Base-by-base conservation (phyloP, 225 moss, liverwort and hornwort genomes). In the Pleurozium schreberi region DNA sequence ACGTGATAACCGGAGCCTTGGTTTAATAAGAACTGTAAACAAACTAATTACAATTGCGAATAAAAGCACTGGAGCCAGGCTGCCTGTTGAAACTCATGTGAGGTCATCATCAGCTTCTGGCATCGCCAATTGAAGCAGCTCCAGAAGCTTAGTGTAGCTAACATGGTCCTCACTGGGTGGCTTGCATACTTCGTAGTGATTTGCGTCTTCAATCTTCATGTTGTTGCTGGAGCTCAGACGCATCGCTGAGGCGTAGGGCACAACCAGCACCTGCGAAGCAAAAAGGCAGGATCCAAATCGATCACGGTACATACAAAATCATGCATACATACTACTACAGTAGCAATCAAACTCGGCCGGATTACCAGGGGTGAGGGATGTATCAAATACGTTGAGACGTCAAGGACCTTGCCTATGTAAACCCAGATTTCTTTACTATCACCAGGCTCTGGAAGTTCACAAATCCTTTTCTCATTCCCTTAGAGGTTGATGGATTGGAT, bases 71-170 rank as follows among this genome's bases (percentile, higher is more conserved):
- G 61, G 5, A 61, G 58, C 23, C 23, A 30, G 38, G 25, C 30
- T 18, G 30, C 18, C 11, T 31, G 19, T 75, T 75, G 11, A 0
- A 75, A 49, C 33, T 89, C 80, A 89, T 71, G 85, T 85, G 85
- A 89, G 89, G 63, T 85, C 85, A 55, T 86, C 81, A 12, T 50
- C 49, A 33, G 49, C 75, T 55, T 30, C 34, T 12, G 60, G 23
- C 84, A 90, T 85, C 57, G 27, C 73, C 71, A 75, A 6, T 23
- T 23, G 91, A 75, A 89, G 89, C 77, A 87, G 65, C 80, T 90
- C 81, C 65, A 92, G 40, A 36, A 90, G 88, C 85, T 90, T 90
- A 42, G 90, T 86, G 83, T 90, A 92, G 79, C 92, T 86, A 5
- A 64, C 5, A 36, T 90, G 88, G 27, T 30, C 20, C 63, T 59